Evolutionary conservation across 2,329 filamentous ascomycete species (phyloP).

Genomic region (Ceratocystis smalleyi): DNA sequence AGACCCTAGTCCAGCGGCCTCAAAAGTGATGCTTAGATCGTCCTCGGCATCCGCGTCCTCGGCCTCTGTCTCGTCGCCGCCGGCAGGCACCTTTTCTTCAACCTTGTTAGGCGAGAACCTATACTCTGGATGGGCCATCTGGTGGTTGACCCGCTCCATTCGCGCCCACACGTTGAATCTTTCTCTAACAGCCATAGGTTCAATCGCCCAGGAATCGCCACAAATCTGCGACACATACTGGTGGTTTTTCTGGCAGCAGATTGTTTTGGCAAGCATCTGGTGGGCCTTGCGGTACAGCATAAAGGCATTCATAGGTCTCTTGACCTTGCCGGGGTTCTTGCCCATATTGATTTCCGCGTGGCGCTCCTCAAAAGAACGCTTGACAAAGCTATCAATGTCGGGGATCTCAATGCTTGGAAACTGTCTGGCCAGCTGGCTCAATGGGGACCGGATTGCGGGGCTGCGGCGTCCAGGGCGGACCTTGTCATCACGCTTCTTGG

Average conservation of each 20-base stretch:
- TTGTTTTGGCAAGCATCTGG: slow-evolving; percentile 69
- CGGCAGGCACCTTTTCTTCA: slow-evolving; percentile 25
- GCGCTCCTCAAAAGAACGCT: slow-evolving; percentile 51
- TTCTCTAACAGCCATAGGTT: slow-evolving; percentile 54
- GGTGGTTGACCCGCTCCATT: slow-evolving; percentile 71
- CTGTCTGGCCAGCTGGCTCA: slow-evolving; percentile 55
- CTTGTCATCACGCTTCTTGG: slow-evolving; percentile 23
- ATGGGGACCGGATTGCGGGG: slow-evolving; percentile 41
- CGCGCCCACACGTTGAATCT: slow-evolving; percentile 66
- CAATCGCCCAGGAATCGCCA: slow-evolving; percentile 71
- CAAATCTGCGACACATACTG: slow-evolving; percentile 82
- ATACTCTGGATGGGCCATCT: slow-evolving; percentile 73
- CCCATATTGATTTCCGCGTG: slow-evolving; percentile 51
- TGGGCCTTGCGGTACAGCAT: slow-evolving; percentile 94
- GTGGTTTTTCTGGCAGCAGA: slow-evolving; percentile 77
- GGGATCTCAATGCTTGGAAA: slow-evolving; percentile 46
- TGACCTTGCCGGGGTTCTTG: slow-evolving; percentile 59
- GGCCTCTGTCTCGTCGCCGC: slow-evolving; percentile 24
- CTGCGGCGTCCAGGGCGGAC: slow-evolving; percentile 23
- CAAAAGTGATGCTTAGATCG: no score
- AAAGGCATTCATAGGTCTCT: slow-evolving; percentile 92
- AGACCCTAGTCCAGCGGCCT: no score
- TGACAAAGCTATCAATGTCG: slow-evolving; percentile 70
- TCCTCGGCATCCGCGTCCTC: neutral
- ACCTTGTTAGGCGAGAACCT: slow-evolving; percentile 60